Percentiles rank a stretch among this genome's conserved stretches.
phyloP scores from a whole-genome alignment of 768 basidiomycete species.

The Sarcodon aspratus region DNA sequence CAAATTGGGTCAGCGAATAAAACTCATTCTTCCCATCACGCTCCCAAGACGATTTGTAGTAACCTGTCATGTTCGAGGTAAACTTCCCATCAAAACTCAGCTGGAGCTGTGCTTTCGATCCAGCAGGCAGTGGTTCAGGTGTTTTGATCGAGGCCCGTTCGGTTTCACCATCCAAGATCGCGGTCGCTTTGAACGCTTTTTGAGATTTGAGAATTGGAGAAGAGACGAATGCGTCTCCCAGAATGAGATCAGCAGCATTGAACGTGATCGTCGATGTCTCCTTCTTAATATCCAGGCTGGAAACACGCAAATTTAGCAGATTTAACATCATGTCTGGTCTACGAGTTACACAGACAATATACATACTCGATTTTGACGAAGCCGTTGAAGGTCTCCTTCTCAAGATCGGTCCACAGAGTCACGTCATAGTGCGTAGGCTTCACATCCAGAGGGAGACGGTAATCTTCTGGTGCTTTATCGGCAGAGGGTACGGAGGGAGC shows the following conservation, averaged over 20 bases:
- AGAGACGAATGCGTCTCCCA: conserved; percentile 45
- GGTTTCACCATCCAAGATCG: conserved; percentile 9
- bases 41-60: conserved; percentile 63
- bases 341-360: background rate
- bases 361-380: conserved; percentile 60
- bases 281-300: conserved; percentile 50
- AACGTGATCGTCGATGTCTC: conserved; percentile 53
- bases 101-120: conserved; percentile 59
- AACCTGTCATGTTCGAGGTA: conserved; percentile 67
- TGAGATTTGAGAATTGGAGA: conserved; percentile 39
- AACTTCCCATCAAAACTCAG: conserved; percentile 60
- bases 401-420: conserved; percentile 72
- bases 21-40: conserved; percentile 50
- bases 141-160: conserved; percentile 62
- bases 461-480: conserved; percentile 8
- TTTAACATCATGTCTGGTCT: background rate
- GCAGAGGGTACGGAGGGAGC: background rate
- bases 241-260: conserved; percentile 49
- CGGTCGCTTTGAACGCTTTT: conserved; percentile 41
- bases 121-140: conserved; percentile 44
- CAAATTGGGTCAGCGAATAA: conserved; percentile 85
- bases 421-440: conserved; percentile 72
- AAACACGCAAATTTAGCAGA: conserved; percentile 1
- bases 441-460: conserved; percentile 57
- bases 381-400: conserved; percentile 66